A percentile compares a stretch with the other conserved stretches of the same genome.
phyloP scores from a whole-genome alignment of 306 rosid species.

The Rosa multiflora region DNA sequence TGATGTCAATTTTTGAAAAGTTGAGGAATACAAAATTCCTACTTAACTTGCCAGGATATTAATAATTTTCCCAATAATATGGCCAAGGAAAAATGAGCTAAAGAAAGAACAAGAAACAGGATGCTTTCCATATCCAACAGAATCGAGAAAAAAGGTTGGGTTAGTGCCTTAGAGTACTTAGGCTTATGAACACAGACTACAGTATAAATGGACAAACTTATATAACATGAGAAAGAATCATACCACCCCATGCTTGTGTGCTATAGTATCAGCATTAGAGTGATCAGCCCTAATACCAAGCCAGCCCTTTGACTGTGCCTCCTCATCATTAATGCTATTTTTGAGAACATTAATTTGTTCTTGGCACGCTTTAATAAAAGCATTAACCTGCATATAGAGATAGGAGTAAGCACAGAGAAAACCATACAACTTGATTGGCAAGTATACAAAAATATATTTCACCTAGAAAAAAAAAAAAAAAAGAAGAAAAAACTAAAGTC shows the following conservation, averaged over 20 bases:
- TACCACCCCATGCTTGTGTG: slow-evolving; percentile 99
- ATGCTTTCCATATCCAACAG: background rate
- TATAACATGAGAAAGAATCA: slow-evolving; percentile 26
- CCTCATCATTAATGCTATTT: slow-evolving; percentile 73
- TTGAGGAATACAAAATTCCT: background rate
- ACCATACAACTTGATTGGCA: slow-evolving; percentile 12
- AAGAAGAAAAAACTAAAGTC: background rate
- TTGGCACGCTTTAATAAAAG: slow-evolving; percentile 91
- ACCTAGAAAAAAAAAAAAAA: background rate
- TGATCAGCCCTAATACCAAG: slow-evolving; percentile 57
- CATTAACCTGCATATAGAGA: slow-evolving; percentile 64
- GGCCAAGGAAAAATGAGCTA: background rate
- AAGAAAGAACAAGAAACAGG: background rate
- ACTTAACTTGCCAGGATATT: background rate
- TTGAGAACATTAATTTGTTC: slow-evolving; percentile 83
- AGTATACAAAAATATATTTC: background rate
- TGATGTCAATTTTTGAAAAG: background rate
- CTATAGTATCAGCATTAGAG: slow-evolving; percentile 77
- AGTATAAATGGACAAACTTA: background rate
- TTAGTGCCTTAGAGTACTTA: background rate
- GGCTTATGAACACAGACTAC: background rate
- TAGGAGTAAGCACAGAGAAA: slow-evolving; percentile 17
- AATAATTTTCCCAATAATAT: background rate
- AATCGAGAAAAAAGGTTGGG: background rate
- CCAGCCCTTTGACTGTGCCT: slow-evolving; percentile 79